A percentile compares a stretch with the other conserved stretches of the same genome.
Evolutionary conservation across 768 basidiomycete genomes (phyloP).

Genomic region (Collybia nuda): DNA sequence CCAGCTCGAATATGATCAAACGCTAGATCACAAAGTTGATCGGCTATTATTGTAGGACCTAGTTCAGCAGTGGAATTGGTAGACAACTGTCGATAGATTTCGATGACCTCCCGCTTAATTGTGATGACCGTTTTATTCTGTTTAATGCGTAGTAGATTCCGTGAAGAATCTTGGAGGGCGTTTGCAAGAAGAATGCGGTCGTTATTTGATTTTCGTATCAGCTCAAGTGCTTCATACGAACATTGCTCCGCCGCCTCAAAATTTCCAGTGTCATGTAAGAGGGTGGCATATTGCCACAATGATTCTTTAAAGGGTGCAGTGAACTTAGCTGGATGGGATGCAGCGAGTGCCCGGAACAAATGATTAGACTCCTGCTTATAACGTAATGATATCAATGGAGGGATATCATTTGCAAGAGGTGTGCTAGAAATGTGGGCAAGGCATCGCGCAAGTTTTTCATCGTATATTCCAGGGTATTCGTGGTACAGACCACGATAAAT

Average conservation of each 20-base stretch:
- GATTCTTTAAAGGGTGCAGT: constrained; percentile 1
- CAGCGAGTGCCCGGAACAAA: constrained; percentile 2
- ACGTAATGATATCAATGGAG: neutral
- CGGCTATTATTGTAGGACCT: neutral
- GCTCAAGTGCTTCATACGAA: constrained; percentile 6
- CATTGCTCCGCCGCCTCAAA: constrained; percentile 2
- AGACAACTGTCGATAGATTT: constrained; percentile 7
- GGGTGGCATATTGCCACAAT: constrained; percentile 10
- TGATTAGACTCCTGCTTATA: constrained; percentile 5
- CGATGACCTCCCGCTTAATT: constrained; percentile 9
- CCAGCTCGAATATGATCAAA: constrained; percentile 3
- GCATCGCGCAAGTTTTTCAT: constrained; percentile 6
- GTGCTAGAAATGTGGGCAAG: constrained; percentile 8
- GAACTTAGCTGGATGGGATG: constrained; percentile 4
- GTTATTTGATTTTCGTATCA: constrained; percentile 6
- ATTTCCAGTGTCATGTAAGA: constrained; percentile 5
- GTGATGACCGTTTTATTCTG: constrained; percentile 7
- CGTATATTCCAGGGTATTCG: neutral
- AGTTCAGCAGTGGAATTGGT: neutral
- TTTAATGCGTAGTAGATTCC: constrained; percentile 2
- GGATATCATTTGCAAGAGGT: neutral
- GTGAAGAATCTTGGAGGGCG: constrained; percentile 4
- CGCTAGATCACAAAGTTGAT: constrained; percentile 9
- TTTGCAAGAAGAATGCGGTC: constrained; percentile 8
- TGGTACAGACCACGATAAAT: neutral